Evolutionary conservation across 108 stramenopile genomes (phyloP).

Genomic region (Skeletonema tropicum): DNA sequence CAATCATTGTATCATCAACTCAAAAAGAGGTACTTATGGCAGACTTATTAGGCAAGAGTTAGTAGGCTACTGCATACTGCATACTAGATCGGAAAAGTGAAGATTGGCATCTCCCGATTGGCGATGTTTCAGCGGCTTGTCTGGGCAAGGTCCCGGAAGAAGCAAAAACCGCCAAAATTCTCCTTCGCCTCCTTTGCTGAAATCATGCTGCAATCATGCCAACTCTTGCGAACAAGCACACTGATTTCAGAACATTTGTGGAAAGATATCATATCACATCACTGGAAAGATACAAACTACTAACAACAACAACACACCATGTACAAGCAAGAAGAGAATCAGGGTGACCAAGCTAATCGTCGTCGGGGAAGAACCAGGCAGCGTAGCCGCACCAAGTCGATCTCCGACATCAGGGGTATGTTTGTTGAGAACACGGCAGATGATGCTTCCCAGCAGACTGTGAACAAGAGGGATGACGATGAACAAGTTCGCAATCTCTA

Average conservation of each 20-base stretch:
- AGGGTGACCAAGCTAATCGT: not conserved
- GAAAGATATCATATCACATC: not conserved
- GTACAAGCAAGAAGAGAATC: not conserved
- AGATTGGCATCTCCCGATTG: too few species aligned
- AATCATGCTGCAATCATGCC: too few species aligned
- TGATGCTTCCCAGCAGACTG: not conserved
- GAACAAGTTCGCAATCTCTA: not conserved
- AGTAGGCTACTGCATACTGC: too few species aligned
- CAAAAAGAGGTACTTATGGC: too few species aligned
- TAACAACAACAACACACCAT: not conserved
- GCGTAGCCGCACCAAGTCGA: not conserved
- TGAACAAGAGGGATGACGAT: not conserved
- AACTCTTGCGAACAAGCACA: too few species aligned
- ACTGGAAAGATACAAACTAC: not conserved
- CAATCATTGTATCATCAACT: too few species aligned
- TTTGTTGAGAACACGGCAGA: not conserved
- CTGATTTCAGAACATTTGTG: not conserved
- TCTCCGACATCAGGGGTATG: not conserved
- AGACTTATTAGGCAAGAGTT: too few species aligned
- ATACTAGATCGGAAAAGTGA: too few species aligned
- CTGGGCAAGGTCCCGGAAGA: too few species aligned
- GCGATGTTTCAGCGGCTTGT: too few species aligned
- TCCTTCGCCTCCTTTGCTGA: too few species aligned
- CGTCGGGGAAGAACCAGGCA: slow-evolving; percentile 1
- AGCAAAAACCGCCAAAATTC: too few species aligned